Evolutionary conservation across 1,284 basidiomycete species (phyloP).

Genomic region (Tilletia setariae): DNA sequence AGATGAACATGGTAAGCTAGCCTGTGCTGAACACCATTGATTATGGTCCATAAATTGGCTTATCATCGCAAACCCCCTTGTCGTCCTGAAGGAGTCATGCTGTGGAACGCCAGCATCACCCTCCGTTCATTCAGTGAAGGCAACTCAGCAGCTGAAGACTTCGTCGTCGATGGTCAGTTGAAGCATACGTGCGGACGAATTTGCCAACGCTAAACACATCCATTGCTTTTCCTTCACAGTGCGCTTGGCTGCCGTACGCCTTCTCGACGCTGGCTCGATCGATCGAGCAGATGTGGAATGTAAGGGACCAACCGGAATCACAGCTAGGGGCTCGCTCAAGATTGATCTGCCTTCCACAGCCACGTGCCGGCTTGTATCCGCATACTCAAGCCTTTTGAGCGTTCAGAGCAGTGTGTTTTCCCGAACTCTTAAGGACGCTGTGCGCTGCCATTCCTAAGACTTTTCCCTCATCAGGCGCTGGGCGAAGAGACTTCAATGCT

Average conservation of each 20-base stretch:
- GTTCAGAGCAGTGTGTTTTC: neutral
- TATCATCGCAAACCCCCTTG: neutral
- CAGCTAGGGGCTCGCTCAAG: no score
- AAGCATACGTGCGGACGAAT: neutral
- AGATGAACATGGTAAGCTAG: neutral
- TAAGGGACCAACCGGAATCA: neutral
- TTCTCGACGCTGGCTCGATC: neutral
- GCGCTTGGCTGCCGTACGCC: neutral
- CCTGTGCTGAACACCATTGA: neutral
- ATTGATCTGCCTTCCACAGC: neutral
- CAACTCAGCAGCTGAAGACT: neutral
- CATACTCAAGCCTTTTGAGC: constrained; percentile 7
- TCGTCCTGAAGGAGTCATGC: neutral
- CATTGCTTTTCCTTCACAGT: neutral
- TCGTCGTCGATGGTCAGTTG: neutral
- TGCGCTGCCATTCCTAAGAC: neutral
- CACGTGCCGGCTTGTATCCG: neutral
- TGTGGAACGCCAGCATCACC: constrained; percentile 1
- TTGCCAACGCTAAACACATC: neutral
- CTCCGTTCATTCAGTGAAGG: neutral
- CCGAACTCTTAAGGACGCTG: neutral
- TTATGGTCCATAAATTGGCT: no score
- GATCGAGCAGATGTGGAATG: neutral
- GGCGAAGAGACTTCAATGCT: neutral
- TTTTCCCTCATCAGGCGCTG: neutral